These are phyloP conservation scores for Geosiphon pyriformis DNA, from an alignment of 192 early-diverging fungal genomes.

Conservation along the genomic window DNA sequence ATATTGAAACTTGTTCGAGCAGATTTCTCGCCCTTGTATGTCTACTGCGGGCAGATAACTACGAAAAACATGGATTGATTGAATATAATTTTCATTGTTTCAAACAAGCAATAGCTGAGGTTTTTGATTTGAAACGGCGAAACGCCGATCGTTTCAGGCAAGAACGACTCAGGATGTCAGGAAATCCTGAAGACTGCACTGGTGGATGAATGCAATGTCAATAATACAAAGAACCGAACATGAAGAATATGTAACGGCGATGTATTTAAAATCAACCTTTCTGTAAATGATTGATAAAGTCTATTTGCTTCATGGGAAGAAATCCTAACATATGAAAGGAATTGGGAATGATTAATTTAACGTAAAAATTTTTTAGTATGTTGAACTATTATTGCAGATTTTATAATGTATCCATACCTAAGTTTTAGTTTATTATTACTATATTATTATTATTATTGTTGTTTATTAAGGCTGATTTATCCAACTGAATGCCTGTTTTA, in stretches of 20 bases:
- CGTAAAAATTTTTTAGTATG: not conserved
- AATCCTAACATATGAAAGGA: not conserved
- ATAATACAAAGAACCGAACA: no score
- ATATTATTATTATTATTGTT: not conserved
- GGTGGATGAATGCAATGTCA: not conserved
- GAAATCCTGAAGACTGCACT: slow-evolving; percentile 1
- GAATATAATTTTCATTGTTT: slow-evolving; percentile 86
- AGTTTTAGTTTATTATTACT: not conserved
- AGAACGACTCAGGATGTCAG: slow-evolving; percentile 14
- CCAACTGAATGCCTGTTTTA: not conserved
- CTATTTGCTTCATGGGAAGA: not conserved
- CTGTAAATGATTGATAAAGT: no score
- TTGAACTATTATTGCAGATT: not conserved
- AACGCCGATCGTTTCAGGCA: slow-evolving; percentile 29
- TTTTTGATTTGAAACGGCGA: slow-evolving; percentile 56
- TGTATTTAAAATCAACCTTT: no score
- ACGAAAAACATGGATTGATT: slow-evolving; percentile 77
- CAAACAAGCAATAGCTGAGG: slow-evolving; percentile 72
- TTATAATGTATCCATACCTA: not conserved
- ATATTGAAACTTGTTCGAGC: not conserved
- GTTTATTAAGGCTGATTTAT: no score
- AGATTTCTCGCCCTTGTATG: slow-evolving; percentile 72
- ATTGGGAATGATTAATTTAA: not conserved
- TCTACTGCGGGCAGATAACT: slow-evolving; percentile 73
- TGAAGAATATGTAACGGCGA: no score